phyloP scores from a whole-genome alignment of 306 rosid species.

The Vicia villosa region DNA sequence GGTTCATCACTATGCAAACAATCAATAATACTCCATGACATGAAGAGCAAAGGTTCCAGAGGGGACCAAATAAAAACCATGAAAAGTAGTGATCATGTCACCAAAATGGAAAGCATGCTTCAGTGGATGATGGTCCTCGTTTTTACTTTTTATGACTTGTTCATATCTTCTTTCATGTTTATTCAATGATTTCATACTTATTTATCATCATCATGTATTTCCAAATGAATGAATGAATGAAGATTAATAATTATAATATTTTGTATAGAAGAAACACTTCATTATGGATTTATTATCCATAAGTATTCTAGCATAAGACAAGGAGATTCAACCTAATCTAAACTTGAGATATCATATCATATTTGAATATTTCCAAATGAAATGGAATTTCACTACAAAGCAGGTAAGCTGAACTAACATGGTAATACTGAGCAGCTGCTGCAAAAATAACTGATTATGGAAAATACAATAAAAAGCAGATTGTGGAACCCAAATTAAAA shows the following conservation, averaged over 20 bases:
- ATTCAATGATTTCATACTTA: constrained; percentile 23
- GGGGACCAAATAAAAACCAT: constrained; percentile 45
- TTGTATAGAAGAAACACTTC: constrained; percentile 36
- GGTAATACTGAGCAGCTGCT: constrained; percentile 43
- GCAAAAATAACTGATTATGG: constrained; percentile 41
- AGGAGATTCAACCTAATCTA: constrained; percentile 35
- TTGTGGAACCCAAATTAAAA: constrained; percentile 60
- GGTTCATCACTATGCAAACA: constrained; percentile 28
- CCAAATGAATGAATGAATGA: constrained; percentile 21
- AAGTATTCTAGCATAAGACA: constrained; percentile 36
- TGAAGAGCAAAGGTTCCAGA: constrained; percentile 24
- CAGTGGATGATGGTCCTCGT: constrained; percentile 31
- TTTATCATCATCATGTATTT: constrained; percentile 11
- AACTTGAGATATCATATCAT: constrained; percentile 35
- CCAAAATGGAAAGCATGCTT: constrained; percentile 29
- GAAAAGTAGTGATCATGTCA: constrained; percentile 36
- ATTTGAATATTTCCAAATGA: constrained; percentile 43
- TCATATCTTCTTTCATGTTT: constrained; percentile 7
- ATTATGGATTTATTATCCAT: constrained; percentile 44
- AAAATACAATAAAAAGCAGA: constrained; percentile 46
- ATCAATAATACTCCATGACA: constrained; percentile 18
- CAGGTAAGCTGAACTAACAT: constrained; percentile 40
- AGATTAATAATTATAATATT: constrained; percentile 28
- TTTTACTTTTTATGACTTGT: constrained; percentile 32
- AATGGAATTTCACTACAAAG: constrained; percentile 38